Evolutionary conservation across 768 basidiomycete species (phyloP).

Genomic region (Scleroderma citrinum): DNA sequence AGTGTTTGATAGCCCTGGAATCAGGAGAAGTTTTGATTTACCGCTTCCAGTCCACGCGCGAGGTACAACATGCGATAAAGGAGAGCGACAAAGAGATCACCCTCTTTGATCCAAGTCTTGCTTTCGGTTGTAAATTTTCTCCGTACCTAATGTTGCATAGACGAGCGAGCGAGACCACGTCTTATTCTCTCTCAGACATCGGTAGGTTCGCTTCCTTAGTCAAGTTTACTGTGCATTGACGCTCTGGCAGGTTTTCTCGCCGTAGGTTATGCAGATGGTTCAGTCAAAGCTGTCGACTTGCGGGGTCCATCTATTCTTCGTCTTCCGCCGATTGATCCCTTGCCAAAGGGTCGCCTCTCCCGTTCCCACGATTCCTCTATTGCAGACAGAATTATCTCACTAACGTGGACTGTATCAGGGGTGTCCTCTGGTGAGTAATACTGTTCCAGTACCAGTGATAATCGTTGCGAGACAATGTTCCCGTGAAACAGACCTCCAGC

Average conservation of each 20-base stretch:
- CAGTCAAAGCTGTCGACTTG: conserved; percentile 64
- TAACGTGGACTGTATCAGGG: conserved; percentile 64
- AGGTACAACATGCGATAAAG: conserved; percentile 15
- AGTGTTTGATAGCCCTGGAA: conserved; percentile 46
- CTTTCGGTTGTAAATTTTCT: conserved; percentile 40
- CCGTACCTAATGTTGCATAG: conserved; percentile 58
- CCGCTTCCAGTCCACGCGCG: conserved; percentile 26
- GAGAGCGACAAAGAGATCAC: conserved; percentile 45
- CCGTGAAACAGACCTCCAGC: conserved; percentile 35
- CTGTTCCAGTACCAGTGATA: too few relatives aligned
- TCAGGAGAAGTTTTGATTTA: conserved; percentile 57
- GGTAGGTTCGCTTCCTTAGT: conserved; percentile 39
- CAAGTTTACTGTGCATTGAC: background rate
- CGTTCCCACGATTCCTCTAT: conserved; percentile 32
- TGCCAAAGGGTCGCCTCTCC: conserved; percentile 32
- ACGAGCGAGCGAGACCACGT: conserved; percentile 41
- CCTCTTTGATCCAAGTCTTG: conserved; percentile 43
- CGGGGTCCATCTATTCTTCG: conserved; percentile 64
- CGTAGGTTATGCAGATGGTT: conserved; percentile 55
- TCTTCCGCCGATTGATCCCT: conserved; percentile 30
- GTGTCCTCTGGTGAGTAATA: conserved; percentile 43
- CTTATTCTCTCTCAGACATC: conserved; percentile 64
- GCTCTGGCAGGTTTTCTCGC: conserved; percentile 66
- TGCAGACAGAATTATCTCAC: conserved; percentile 39
- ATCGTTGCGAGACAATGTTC: background rate